Percentiles rank a stretch among this genome's conserved stretches.
phyloP scores from a whole-genome alignment of 257 asterid genomes.

The Ilex asprella region DNA sequence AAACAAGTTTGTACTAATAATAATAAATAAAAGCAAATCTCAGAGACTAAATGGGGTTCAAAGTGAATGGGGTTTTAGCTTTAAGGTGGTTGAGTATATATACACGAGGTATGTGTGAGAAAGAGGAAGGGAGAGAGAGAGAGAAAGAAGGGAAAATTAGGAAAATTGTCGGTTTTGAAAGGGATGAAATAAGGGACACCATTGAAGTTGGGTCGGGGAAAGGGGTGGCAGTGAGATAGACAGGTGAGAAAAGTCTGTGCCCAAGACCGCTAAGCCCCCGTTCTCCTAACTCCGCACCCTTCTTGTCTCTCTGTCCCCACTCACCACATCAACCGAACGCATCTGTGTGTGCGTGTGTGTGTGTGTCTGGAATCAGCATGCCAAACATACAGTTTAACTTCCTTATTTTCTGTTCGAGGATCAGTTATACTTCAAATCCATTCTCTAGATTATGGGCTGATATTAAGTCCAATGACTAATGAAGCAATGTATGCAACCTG shows the following conservation, averaged over 20 bases:
- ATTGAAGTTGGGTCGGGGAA: conserved; percentile 68
- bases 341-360: too few species aligned
- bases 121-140: too few species aligned
- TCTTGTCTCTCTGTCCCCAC: conserved; percentile 32
- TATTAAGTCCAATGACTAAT: too few species aligned
- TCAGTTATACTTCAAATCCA: too few species aligned
- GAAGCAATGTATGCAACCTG: too few species aligned
- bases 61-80: background rate
- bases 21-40: too few species aligned
- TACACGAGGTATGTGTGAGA: background rate
- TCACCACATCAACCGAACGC: conserved; percentile 8
- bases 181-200: conserved; percentile 27
- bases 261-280: conserved; percentile 15
- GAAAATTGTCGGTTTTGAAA: conserved; percentile 28
- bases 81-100: conserved; percentile 5
- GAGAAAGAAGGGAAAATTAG: background rate
- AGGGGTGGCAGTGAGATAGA: conserved; percentile 47
- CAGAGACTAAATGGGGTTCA: background rate
- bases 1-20: too few species aligned
- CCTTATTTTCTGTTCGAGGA: too few species aligned
- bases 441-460: too few species aligned
- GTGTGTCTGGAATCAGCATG: too few species aligned
- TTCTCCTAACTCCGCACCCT: conserved; percentile 16
- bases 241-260: conserved; percentile 25
- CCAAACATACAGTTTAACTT: too few species aligned